Evolutionary conservation across 352 stramenopile genomes (phyloP), one percentile per base, ranked within the genome.

Genomic region (Phytophthora cajani): DNA sequence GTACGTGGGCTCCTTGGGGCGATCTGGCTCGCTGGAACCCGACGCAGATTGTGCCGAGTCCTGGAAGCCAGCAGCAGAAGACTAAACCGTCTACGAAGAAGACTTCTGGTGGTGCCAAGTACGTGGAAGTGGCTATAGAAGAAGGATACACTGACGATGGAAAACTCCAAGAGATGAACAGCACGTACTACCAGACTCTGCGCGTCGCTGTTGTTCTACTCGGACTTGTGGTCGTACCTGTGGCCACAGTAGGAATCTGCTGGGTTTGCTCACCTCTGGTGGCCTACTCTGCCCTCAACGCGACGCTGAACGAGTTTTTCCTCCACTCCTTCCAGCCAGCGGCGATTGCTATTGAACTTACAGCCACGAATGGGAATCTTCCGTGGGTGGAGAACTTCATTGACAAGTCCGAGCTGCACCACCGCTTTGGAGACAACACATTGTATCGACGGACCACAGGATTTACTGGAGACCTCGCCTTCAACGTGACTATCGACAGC

Each of bases 1-100:
- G 60, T 12, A 30, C 33, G 11, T 67, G 21, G 42, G 21, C 38
- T 32, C 32, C 33, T 19, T 67, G 60, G 60, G 17, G 21, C 2
- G 49, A 67, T 46, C 12, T 67, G 5, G 16, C 23, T 30, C 60
- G 51, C 8, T 67, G 50, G 60, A 67, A 67, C n/a, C 60, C 60
- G 17, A 60, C 38, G 21, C 50, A 53, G 5, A 30, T 47, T 17
- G n/a, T 56, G 4, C 14, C n/a, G 19, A 54, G n/a, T 25, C 1
- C 58, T 33, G 30, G 7, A n/a, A 58, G 17, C 17, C 14, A 3
- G 11, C n/a, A 33, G 12, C 38, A 27, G 16, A 46, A 14, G 6
- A 38, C 36, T 2, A 51, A 36, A 12, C 11, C 40, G 11, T 58
- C 52, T 8, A 44, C 16, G 23, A 44, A 44, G 12, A 65, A 65